These are phyloP conservation scores for Penicillium sp. DNA, from an alignment of 2,329 filamentous ascomycete species.

Conservation along the genomic window DNA sequence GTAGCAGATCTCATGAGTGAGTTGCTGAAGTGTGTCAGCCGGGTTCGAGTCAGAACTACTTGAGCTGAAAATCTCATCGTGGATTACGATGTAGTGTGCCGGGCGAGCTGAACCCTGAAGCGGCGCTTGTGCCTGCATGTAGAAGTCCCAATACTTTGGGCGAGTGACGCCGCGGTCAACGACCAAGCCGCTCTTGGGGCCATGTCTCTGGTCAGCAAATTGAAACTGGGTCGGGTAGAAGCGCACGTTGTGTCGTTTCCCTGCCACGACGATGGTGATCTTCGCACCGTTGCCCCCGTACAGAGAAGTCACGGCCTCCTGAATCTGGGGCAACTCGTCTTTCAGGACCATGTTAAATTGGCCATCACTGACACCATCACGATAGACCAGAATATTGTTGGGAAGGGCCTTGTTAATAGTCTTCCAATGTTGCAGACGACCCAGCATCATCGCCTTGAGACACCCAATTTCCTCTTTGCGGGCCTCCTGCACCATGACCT, in stretches of 20 bases:
- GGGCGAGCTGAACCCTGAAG: constrained; percentile 78
- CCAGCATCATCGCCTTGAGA: constrained; percentile 59
- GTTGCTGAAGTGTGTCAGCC: constrained; percentile 14
- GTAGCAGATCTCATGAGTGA: constrained; percentile 25
- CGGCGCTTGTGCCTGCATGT: constrained; percentile 72
- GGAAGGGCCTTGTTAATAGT: constrained; percentile 59
- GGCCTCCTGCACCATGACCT: constrained; percentile 51
- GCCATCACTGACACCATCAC: constrained; percentile 83
- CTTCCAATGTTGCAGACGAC: constrained; percentile 64
- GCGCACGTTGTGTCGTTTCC: constrained; percentile 82
- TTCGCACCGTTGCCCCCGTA: constrained; percentile 59
- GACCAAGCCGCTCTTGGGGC: constrained; percentile 63
- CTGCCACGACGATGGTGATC: constrained; percentile 71
- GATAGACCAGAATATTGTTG: constrained; percentile 74
- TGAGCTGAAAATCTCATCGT: constrained; percentile 62
- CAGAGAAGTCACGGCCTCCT: constrained; percentile 57
- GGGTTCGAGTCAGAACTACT: constrained; percentile 2
- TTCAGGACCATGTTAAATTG: constrained; percentile 69
- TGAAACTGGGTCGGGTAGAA: constrained; percentile 65
- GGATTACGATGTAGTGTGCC: constrained; percentile 72
- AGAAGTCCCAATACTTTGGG: constrained; percentile 75
- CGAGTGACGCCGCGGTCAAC: constrained; percentile 79
- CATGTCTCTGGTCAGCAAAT: constrained; percentile 33
- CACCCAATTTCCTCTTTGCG: constrained; percentile 67
- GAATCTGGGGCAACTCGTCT: constrained; percentile 55